These are phyloP conservation scores for Fusarium pilosicola DNA, from an alignment of 2,329 filamentous ascomycete genomes.

Conservation along the genomic window DNA sequence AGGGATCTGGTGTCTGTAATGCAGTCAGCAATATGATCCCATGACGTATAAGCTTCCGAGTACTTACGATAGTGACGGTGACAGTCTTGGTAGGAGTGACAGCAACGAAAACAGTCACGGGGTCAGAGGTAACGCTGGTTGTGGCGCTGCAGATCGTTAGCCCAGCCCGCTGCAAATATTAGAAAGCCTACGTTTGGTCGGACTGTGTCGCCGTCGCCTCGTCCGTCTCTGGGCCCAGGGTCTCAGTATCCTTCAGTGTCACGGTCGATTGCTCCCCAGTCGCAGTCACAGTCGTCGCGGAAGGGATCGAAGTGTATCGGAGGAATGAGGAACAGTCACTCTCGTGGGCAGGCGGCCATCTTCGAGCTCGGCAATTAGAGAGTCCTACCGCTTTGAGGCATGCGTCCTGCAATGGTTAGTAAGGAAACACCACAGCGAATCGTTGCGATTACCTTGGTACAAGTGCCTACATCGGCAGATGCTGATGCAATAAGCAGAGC, in stretches of 20 bases:
- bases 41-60: accelerated
- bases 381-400: neutral
- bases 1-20: neutral
- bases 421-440: accelerated
- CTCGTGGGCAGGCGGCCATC: neutral
- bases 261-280: neutral
- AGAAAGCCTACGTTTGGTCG: neutral
- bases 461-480: neutral
- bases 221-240: neutral
- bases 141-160: neutral
- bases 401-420: neutral
- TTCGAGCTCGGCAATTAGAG: neutral
- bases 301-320: neutral
- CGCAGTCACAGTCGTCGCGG: neutral
- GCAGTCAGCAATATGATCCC: accelerated
- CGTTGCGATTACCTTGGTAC: accelerated
- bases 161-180: accelerated
- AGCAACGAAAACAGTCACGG: neutral
- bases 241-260: neutral
- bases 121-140: neutral
- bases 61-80: neutral
- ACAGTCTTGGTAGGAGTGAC: neutral
- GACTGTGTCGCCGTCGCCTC: neutral
- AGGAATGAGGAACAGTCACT: conserved; percentile 1
- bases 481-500: neutral